Evolutionary conservation across 495 filamentous ascomycete species (phyloP).

Genomic region (Aspergillus cavernicola): DNA sequence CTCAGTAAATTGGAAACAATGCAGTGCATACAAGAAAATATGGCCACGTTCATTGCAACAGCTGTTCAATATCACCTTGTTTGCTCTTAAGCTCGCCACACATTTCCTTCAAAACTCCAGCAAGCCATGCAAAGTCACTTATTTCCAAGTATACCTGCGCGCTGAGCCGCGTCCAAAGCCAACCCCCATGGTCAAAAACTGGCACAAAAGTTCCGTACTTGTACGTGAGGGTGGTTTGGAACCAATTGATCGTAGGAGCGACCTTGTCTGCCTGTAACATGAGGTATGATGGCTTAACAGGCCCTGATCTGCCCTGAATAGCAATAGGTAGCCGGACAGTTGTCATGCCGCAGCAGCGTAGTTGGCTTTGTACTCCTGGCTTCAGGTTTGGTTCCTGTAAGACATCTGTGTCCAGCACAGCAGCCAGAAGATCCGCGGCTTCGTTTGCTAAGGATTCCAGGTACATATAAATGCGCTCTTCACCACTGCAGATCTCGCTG

Average conservation of each 20-base stretch:
- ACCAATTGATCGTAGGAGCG: constrained; percentile 46
- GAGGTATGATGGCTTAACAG: neutral
- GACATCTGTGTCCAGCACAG: constrained; percentile 64
- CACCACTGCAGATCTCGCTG: constrained; percentile 65
- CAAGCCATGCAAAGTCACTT: constrained; percentile 74
- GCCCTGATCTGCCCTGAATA: neutral
- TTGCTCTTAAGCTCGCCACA: constrained; percentile 29
- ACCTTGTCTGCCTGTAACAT: neutral
- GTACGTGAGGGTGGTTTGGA: constrained; percentile 49
- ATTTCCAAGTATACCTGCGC: constrained; percentile 77
- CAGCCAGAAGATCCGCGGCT: constrained; percentile 56
- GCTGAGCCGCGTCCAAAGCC: constrained; percentile 68
- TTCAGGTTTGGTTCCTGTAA: constrained; percentile 17
- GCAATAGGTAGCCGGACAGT: constrained; percentile 70
- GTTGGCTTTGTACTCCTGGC: constrained; percentile 48
- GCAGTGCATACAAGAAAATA: too few relatives aligned
- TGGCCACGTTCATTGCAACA: too few relatives aligned
- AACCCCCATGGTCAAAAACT: constrained; percentile 53
- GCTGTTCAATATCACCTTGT: too few relatives aligned
- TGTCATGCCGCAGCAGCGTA: constrained; percentile 52
- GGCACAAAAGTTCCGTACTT: constrained; percentile 66
- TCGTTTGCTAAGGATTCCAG: constrained; percentile 50
- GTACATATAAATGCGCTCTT: constrained; percentile 62
- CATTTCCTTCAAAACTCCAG: constrained; percentile 53
- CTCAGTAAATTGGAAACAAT: too few relatives aligned